Evolutionary conservation across 805 yeast genomes (phyloP), one percentile per base, ranked within the genome.

Genomic region (Metschnikowia gruessii): DNA sequence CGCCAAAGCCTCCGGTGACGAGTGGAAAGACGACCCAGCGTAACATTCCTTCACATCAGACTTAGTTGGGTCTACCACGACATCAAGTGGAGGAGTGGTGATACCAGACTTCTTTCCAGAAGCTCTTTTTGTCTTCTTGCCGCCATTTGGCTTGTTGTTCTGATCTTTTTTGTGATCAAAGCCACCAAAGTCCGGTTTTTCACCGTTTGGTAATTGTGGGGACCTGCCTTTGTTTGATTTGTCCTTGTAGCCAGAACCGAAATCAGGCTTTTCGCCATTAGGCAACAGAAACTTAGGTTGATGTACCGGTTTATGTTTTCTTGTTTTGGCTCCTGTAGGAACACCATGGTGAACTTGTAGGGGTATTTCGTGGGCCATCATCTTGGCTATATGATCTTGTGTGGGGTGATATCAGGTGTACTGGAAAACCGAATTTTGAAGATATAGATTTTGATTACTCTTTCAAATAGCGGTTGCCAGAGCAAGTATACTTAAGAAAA

Each of bases 21-120:
- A 73, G 57, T 75, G 80, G 57, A 78, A 78, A 31, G 82, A 75
- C 31, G 81, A 74, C 26, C 83, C 83, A 43, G 83, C 83, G 59
- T 77, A 78, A 42, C 70, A 66, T 24, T 68, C 55, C 42, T 53
- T 50, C 6, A 39, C 54, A 31, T 49, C 33, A 37, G 22, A 33
- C 32, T 24, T 17, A 4, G 41, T 38, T 11, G 28, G 29, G 6
- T 19, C 38, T 13, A 15, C 24, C 12, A 42, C 40, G 9, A 16
- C 16, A 32, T 15, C 40, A 17, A 39, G 34, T 1, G 24, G 26
- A 13, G 39, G 42, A 8, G 28, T 42, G n/a, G 46, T 30, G 30
- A 9, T 33, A 7, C 16, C 37, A 9, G 31, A 12, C 42, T 41
- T 46, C 35, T 42, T 49, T 26, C 45, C 38, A 3, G 42, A 18